These are phyloP conservation scores for Silene uniflora DNA, from an alignment of 148 eudicot genomes.

Conservation along the genomic window DNA sequence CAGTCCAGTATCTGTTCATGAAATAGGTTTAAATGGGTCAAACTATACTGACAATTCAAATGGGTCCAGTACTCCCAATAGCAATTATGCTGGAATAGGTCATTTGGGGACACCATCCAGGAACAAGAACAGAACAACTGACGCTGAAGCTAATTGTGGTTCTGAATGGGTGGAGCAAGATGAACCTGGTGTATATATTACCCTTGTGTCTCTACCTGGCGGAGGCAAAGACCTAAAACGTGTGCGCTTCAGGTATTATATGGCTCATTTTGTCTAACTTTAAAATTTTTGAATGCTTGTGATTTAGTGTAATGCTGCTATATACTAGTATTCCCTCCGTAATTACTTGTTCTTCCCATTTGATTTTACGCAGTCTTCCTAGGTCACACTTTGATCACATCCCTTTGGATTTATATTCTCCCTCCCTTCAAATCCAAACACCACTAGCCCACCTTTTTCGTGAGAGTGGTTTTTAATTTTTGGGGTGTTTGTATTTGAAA, in stretches of 20 bases:
- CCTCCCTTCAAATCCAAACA: too few species aligned
- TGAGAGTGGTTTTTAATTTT: too few species aligned
- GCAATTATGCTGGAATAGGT: slow-evolving; percentile 33
- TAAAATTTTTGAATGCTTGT: neutral
- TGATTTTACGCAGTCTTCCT: neutral
- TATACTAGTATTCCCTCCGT: neutral
- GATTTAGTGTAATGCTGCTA: neutral
- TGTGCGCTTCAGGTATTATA: slow-evolving; percentile 44
- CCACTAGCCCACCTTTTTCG: too few species aligned
- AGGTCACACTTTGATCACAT: too few species aligned
- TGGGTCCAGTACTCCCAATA: slow-evolving; percentile 36
- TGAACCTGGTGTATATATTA: slow-evolving; percentile 42
- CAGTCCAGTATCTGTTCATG: slow-evolving; percentile 23
- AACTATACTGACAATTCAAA: slow-evolving; percentile 25
- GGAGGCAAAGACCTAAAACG: slow-evolving; percentile 36
- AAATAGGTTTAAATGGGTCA: slow-evolving; percentile 28
- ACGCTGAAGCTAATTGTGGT: slow-evolving; percentile 49
- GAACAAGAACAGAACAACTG: slow-evolving; percentile 54
- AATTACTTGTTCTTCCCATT: neutral
- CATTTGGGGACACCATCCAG: slow-evolving; percentile 43
- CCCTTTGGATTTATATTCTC: too few species aligned
- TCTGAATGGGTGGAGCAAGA: slow-evolving; percentile 41
- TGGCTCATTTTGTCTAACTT: neutral
- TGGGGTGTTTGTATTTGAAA: too few species aligned
- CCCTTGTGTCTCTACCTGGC: slow-evolving; percentile 33